These are phyloP conservation scores for Syzygium aromaticum DNA, from an alignment of 345 rosid species.

Conservation along the genomic window DNA sequence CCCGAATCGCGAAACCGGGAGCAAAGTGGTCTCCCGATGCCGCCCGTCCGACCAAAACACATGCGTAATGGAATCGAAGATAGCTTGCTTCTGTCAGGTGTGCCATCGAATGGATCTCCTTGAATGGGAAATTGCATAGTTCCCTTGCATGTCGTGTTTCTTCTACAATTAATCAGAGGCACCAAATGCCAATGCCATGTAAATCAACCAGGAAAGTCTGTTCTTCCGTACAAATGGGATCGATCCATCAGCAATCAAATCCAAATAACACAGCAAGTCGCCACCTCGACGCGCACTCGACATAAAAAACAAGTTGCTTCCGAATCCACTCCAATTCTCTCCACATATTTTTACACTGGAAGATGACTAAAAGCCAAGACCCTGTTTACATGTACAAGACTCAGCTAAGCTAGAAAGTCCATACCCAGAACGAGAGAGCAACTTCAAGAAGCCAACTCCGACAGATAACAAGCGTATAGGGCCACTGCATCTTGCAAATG, in stretches of 20 bases:
- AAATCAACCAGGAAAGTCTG: not conserved
- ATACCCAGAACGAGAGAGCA: not conserved
- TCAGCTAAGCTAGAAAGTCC: not conserved
- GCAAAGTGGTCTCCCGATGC: not conserved
- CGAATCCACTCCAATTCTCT: not conserved
- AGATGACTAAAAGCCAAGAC: not conserved
- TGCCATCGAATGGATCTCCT: not conserved
- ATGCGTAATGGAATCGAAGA: not conserved
- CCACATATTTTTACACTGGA: not conserved
- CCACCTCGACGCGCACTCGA: not conserved
- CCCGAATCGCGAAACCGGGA: not conserved
- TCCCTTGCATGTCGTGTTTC: not conserved
- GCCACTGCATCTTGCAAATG: constrained; percentile 91
- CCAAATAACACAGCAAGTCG: not conserved
- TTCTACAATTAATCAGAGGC: not conserved
- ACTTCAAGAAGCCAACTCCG: constrained; percentile 41
- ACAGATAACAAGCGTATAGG: constrained; percentile 63
- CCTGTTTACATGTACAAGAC: not conserved
- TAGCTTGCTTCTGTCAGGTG: not conserved
- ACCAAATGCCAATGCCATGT: not conserved
- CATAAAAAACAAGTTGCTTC: not conserved
- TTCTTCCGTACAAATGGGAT: not conserved
- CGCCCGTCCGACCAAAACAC: not conserved
- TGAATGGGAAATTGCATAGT: not conserved
- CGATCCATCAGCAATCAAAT: not conserved